These are phyloP conservation scores for Vigna hirtella DNA, from an alignment of 306 rosid genomes.

Conservation along the genomic window DNA sequence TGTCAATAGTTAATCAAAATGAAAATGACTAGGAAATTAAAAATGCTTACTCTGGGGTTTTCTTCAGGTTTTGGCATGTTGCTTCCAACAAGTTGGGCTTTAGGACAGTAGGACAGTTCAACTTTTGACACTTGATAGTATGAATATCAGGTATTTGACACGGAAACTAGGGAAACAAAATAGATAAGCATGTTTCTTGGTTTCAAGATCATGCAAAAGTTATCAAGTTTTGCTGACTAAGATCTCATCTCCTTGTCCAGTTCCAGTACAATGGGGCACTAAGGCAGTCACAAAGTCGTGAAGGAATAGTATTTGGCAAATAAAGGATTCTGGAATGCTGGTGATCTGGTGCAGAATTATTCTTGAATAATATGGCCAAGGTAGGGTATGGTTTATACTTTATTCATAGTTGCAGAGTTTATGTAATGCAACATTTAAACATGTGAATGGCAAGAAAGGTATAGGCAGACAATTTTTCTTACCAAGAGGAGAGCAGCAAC, in stretches of 20 bases:
- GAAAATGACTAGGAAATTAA: slow-evolving; percentile 76
- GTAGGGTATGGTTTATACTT: not conserved
- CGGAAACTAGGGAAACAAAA: slow-evolving; percentile 33
- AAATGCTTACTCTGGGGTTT: slow-evolving; percentile 56
- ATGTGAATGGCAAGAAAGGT: slow-evolving; percentile 30
- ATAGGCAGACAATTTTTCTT: slow-evolving; percentile 55
- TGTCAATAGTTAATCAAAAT: slow-evolving; percentile 83
- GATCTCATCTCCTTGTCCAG: slow-evolving; percentile 18
- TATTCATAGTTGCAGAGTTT: slow-evolving; percentile 8
- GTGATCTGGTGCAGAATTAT: slow-evolving; percentile 1
- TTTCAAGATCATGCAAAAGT: slow-evolving; percentile 3
- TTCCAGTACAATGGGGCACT: not conserved
- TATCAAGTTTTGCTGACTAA: slow-evolving; percentile 17
- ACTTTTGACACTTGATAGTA: slow-evolving; percentile 29
- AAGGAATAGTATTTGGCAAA: slow-evolving; percentile 27
- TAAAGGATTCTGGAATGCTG: slow-evolving; percentile 3
- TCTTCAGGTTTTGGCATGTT: slow-evolving; percentile 54
- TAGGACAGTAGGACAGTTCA: slow-evolving; percentile 41
- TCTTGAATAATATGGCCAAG: not conserved
- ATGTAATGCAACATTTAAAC: slow-evolving; percentile 25
- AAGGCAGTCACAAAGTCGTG: not conserved
- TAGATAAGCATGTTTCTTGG: slow-evolving; percentile 17
- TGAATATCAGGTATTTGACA: slow-evolving; percentile 14
- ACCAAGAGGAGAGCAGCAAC: slow-evolving; percentile 95
- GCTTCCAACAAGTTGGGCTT: slow-evolving; percentile 45